These are phyloP conservation scores for Aegle marmelos DNA, from an alignment of 345 rosid species.

Conservation along the genomic window DNA sequence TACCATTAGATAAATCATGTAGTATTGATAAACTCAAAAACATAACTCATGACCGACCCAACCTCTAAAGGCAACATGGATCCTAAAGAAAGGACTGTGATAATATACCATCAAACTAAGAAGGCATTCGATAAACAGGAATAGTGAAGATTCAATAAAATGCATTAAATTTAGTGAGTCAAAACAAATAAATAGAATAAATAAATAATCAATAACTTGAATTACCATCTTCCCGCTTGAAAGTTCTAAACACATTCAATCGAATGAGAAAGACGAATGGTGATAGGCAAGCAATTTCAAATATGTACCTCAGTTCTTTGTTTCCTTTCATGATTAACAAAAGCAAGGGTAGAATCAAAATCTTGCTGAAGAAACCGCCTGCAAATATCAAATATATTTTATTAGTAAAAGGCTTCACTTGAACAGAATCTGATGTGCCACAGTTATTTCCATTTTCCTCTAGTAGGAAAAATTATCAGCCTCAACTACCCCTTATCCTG, in stretches of 20 bases:
- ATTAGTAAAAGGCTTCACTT: not conserved
- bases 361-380: conserved; percentile 93
- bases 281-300: not conserved
- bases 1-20: not conserved
- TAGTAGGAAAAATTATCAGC: too few species aligned
- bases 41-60: not conserved
- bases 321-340: conserved; percentile 83
- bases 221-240: not conserved
- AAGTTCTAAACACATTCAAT: not conserved
- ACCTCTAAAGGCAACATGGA: not conserved
- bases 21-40: not conserved
- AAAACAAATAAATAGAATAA: not conserved
- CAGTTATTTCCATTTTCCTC: not conserved
- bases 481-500: not conserved
- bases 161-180: not conserved
- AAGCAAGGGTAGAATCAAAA: conserved; percentile 91
- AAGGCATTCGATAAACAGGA: not conserved
- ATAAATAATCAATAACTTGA: not conserved
- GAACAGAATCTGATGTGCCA: not conserved
- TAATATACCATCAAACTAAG: not conserved
- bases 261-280: not conserved
- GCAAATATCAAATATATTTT: conserved; percentile 25
- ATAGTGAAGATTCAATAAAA: not conserved
- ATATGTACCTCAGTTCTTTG: conserved; percentile 73
- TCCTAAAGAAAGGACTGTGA: not conserved